Evolutionary conservation across 2,329 filamentous ascomycete genomes (phyloP).

Genomic region (Tetracladium maxilliforme): DNA sequence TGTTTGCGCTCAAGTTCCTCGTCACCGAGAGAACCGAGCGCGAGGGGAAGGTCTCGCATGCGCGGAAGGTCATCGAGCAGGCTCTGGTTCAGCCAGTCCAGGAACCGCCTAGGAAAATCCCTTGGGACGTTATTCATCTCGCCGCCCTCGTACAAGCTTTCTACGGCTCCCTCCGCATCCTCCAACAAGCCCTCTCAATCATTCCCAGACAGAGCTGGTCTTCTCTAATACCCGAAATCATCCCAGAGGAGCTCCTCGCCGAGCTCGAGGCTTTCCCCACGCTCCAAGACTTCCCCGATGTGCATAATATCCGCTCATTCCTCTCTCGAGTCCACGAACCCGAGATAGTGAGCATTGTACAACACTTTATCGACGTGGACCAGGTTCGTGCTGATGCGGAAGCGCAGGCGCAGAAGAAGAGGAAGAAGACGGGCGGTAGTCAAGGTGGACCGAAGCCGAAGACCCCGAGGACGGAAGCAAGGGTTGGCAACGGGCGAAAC

Average conservation of each 20-base stretch:
- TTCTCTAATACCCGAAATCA: slow-evolving; percentile 2
- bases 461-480: too few species aligned
- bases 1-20: background rate
- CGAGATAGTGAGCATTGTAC: too few species aligned
- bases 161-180: slow-evolving; percentile 15
- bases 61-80: background rate
- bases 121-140: slow-evolving; percentile 16
- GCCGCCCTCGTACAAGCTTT: slow-evolving; percentile 14
- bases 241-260: slow-evolving; percentile 4
- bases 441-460: too few species aligned
- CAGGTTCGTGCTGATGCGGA: too few species aligned
- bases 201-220: slow-evolving; percentile 2
- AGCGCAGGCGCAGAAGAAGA: too few species aligned
- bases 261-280: slow-evolving; percentile 9
- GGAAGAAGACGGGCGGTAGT: too few species aligned
- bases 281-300: slow-evolving; percentile 6
- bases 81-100: slow-evolving; percentile 4
- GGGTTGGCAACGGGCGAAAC: too few species aligned
- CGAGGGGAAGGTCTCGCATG: background rate
- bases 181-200: slow-evolving; percentile 13
- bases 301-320: slow-evolving; percentile 4
- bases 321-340: too few species aligned
- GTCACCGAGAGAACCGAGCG: background rate
- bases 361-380: too few species aligned
- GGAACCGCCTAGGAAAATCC: slow-evolving; percentile 4